Conservation (phyloP, 345 rosid genomes). For the Rhodamnia argentea region DNA sequence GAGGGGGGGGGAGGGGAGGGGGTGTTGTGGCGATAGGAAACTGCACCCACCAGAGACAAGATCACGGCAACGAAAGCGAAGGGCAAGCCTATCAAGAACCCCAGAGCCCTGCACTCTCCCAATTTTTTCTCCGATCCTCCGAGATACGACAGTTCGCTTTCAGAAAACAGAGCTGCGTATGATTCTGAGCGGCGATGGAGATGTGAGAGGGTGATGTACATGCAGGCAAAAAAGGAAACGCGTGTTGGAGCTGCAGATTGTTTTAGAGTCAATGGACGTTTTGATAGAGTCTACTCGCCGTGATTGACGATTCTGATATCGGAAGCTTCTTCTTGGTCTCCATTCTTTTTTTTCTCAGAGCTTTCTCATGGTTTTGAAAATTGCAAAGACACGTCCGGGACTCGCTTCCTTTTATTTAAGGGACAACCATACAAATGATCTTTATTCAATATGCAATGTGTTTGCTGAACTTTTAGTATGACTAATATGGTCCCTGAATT, state of each 20-base stretch:
- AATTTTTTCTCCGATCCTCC: background rate
- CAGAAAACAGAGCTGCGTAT: background rate
- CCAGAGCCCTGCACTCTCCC: conserved; percentile 28
- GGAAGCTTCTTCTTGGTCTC: background rate
- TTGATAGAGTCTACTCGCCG: background rate
- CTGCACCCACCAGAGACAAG: conserved; percentile 24
- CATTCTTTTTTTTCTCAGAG: background rate
- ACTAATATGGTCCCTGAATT: too few relatives aligned
- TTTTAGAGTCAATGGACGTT: background rate
- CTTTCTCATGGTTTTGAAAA: background rate
- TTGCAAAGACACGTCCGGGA: too few relatives aligned
- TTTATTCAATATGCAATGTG: too few relatives aligned
- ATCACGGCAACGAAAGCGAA: conserved; percentile 24
- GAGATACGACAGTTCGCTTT: background rate
- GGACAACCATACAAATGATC: too few relatives aligned
- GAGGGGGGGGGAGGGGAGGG: too few relatives aligned
- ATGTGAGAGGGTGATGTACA: too few relatives aligned
- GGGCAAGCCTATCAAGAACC: conserved; percentile 28
- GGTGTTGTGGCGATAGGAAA: background rate
- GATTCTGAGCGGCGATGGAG: background rate
- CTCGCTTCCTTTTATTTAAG: too few relatives aligned
- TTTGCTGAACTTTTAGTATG: too few relatives aligned
- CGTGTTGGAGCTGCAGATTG: background rate
- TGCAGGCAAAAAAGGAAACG: background rate
- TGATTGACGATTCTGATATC: background rate